Evolutionary conservation across 106 monocot species (phyloP).

Genomic region (Dactylorhiza incarnata): DNA sequence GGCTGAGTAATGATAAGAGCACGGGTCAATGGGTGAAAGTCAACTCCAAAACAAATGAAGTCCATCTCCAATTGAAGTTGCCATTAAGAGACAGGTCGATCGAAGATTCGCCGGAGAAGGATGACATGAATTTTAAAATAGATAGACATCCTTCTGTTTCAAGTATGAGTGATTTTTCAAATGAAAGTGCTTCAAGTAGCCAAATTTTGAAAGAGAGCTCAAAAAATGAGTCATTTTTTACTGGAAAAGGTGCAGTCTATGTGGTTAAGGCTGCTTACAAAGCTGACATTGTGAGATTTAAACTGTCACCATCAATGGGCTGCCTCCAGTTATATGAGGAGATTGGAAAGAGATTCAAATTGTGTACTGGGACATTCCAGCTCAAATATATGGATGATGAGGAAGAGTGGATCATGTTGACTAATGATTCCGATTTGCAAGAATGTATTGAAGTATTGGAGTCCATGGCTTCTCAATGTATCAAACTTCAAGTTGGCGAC

Average conservation of each 20-base stretch:
- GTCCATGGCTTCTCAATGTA: slow-evolving; percentile 19
- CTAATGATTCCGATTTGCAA: slow-evolving; percentile 46
- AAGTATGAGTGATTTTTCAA: slow-evolving; percentile 71
- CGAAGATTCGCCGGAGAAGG: background rate
- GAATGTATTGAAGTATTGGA: slow-evolving; percentile 75
- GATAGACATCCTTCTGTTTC: slow-evolving; percentile 44
- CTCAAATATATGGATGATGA: slow-evolving; percentile 90
- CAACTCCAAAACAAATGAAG: background rate
- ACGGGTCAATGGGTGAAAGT: background rate
- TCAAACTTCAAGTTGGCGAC: slow-evolving; percentile 63
- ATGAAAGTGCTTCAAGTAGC: slow-evolving; percentile 59
- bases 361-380: slow-evolving; percentile 52
- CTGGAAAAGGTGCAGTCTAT: slow-evolving; percentile 8
- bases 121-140: slow-evolving; percentile 14
- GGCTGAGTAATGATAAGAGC: slow-evolving; percentile 10
- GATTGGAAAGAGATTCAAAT: slow-evolving; percentile 53
- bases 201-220: slow-evolving; percentile 31
- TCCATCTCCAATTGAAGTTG: slow-evolving; percentile 1
- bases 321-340: slow-evolving; percentile 49
- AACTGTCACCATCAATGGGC: slow-evolving; percentile 43
- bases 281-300: slow-evolving; percentile 77
- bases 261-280: slow-evolving; percentile 77
- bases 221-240: slow-evolving; percentile 5
- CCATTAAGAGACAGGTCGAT: background rate
- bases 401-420: slow-evolving; percentile 80